A percentile compares a stretch with the other conserved stretches of the same genome.
phyloP scores from a whole-genome alignment of 2,329 filamentous ascomycete species.

The Cercospora zeae-maydis region DNA sequence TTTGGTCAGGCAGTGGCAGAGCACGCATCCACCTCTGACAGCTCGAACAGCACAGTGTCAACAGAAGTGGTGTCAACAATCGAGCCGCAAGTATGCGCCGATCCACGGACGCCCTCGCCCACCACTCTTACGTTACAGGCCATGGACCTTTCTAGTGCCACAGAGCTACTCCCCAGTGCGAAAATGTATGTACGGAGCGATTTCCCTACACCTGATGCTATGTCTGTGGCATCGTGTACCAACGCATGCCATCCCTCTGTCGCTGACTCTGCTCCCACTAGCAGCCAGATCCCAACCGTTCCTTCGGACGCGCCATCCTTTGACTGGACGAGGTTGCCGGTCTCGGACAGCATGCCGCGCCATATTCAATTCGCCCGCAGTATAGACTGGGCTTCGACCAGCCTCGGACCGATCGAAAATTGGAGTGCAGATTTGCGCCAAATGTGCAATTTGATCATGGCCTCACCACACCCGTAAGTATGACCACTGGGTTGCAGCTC shows the following conservation, averaged over 20 bases:
- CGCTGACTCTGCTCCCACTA: constrained; percentile 18
- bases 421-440: constrained; percentile 68
- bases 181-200: constrained; percentile 28
- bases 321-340: constrained; percentile 74
- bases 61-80: constrained; percentile 28
- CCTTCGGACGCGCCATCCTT: constrained; percentile 53
- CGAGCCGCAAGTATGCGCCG: constrained; percentile 14
- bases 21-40: constrained; percentile 10
- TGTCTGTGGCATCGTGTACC: constrained; percentile 14
- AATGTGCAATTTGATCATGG: constrained; percentile 81
- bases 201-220: constrained; percentile 16
- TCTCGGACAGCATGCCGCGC: constrained; percentile 59
- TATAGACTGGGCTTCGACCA: constrained; percentile 68
- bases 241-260: constrained; percentile 14
- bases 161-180: constrained; percentile 24
- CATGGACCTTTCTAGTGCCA: constrained; percentile 23
- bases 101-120: not conserved
- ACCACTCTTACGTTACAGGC: constrained; percentile 7
- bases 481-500: not conserved
- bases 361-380: constrained; percentile 72
- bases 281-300: constrained; percentile 30
- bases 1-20: constrained; percentile 23
- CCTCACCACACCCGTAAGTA: constrained; percentile 56
- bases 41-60: constrained; percentile 11
- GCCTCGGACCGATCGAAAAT: constrained; percentile 69